These are phyloP conservation scores for Debaryomyces tyrocola DNA, from an alignment of 805 yeast genomes.

Conservation along the genomic window DNA sequence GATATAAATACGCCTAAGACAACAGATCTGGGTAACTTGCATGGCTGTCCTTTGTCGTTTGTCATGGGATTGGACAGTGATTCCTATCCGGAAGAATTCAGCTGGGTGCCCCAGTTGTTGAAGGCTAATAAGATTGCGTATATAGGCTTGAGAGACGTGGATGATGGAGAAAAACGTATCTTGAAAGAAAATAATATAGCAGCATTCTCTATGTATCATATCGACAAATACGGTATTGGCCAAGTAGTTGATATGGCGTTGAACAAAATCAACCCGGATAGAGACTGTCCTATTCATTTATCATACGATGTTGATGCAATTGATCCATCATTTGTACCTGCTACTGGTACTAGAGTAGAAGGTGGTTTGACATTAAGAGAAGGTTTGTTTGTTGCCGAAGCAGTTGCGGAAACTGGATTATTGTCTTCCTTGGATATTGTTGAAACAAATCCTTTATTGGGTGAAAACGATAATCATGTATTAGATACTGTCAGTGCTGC, in stretches of 20 bases:
- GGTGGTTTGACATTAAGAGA: constrained; percentile 95
- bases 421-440: constrained; percentile 87
- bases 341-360: constrained; percentile 97
- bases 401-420: constrained; percentile 86
- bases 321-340: constrained; percentile 92
- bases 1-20: constrained; percentile 88
- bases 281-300: constrained; percentile 73
- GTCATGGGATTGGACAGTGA: constrained; percentile 76
- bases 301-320: constrained; percentile 96
- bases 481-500: constrained; percentile 88
- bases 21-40: constrained; percentile 86
- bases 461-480: constrained; percentile 70
- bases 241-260: constrained; percentile 91
- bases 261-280: constrained; percentile 69
- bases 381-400: constrained; percentile 89
- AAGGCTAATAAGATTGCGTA: constrained; percentile 76
- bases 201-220: constrained; percentile 93
- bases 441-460: constrained; percentile 89
- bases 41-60: constrained; percentile 95
- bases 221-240: constrained; percentile 91
- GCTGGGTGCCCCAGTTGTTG: constrained; percentile 76
- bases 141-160: constrained; percentile 94
- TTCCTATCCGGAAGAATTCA: constrained; percentile 68
- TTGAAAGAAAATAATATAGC: constrained; percentile 69
- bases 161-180: constrained; percentile 76